Percentiles rank a stretch among this genome's conserved stretches.
phyloP scores from a whole-genome alignment of 169 alveolate species.

The Eimeria nieschulzi region DNA sequence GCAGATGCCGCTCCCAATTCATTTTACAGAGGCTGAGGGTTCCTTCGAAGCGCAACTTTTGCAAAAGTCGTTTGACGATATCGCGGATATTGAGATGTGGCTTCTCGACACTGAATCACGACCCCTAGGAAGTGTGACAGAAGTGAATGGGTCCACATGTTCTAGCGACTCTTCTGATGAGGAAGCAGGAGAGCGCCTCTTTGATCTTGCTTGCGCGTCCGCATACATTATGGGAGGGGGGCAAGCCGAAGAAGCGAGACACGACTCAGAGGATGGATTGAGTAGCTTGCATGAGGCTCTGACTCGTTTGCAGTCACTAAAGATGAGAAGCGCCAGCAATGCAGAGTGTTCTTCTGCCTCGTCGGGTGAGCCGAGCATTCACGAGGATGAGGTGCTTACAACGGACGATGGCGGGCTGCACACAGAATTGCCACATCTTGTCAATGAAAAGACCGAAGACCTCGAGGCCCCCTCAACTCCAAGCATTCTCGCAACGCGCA shows the following conservation, averaged over 20 bases:
- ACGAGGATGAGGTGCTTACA: not conserved
- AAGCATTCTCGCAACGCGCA: not conserved
- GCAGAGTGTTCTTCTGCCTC: not conserved
- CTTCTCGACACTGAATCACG: conserved; percentile 17
- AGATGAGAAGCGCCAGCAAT: not conserved
- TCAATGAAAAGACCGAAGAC: not conserved
- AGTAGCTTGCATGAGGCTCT: not conserved
- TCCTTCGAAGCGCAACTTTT: not conserved
- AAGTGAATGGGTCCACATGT: conserved; percentile 6
- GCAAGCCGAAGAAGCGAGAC: not conserved
- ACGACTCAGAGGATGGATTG: not conserved
- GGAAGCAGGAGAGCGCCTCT: not conserved
- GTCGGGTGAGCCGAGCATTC: not conserved
- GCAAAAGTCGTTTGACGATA: conserved; percentile 23
- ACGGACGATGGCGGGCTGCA: not conserved
- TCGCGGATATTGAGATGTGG: conserved; percentile 67
- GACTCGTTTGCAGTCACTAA: not conserved
- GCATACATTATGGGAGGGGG: not conserved
- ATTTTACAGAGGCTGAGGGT: conserved; percentile 8
- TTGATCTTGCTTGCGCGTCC: not conserved
- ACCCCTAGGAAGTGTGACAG: not conserved
- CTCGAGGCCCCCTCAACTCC: not conserved
- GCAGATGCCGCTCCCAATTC: conserved; percentile 9
- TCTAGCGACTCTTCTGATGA: conserved; percentile 45
- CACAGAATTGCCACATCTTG: not conserved